These are phyloP conservation scores for Hericium rajendrae DNA, from an alignment of 768 basidiomycete species.

Conservation along the genomic window DNA sequence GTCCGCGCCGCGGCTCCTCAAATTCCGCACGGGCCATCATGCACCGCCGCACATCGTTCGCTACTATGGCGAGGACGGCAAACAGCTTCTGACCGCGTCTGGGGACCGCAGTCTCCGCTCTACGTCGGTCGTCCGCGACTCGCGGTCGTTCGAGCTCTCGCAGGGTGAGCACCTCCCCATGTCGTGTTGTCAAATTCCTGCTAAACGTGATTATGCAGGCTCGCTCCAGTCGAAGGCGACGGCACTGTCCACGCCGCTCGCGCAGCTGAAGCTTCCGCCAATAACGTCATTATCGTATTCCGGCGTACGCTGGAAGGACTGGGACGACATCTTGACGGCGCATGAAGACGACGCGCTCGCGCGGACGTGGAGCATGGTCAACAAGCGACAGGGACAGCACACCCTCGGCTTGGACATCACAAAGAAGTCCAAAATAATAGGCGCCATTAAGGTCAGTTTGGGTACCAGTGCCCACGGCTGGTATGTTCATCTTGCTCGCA, in stretches of 20 bases:
- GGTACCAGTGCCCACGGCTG: not conserved
- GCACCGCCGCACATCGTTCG: conserved; percentile 85
- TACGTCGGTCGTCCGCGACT: conserved; percentile 91
- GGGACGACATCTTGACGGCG: conserved; percentile 94
- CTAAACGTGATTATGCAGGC: conserved; percentile 34
- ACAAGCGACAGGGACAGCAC: conserved; percentile 74
- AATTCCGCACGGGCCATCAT: conserved; percentile 88
- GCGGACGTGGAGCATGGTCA: conserved; percentile 80
- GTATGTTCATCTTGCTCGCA: not conserved
- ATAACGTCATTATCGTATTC: conserved; percentile 75
- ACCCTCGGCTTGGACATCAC: conserved; percentile 51
- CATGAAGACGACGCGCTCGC: conserved; percentile 78
- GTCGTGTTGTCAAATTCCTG: not conserved
- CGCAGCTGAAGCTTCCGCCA: conserved; percentile 77
- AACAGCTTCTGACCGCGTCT: conserved; percentile 83
- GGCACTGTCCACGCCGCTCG: conserved; percentile 64
- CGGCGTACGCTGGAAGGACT: conserved; percentile 77
- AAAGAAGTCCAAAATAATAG: conserved; percentile 40
- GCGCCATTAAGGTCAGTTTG: conserved; percentile 60
- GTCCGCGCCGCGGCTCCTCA: conserved; percentile 75
- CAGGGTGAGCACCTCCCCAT: conserved; percentile 50
- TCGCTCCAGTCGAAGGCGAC: conserved; percentile 78
- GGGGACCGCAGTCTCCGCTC: conserved; percentile 82
- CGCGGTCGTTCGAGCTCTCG: conserved; percentile 87
- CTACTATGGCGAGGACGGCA: conserved; percentile 96